These are phyloP conservation scores for Picochlorum sp. DNA, from an alignment of 139 green algal species.

Conservation along the genomic window DNA sequence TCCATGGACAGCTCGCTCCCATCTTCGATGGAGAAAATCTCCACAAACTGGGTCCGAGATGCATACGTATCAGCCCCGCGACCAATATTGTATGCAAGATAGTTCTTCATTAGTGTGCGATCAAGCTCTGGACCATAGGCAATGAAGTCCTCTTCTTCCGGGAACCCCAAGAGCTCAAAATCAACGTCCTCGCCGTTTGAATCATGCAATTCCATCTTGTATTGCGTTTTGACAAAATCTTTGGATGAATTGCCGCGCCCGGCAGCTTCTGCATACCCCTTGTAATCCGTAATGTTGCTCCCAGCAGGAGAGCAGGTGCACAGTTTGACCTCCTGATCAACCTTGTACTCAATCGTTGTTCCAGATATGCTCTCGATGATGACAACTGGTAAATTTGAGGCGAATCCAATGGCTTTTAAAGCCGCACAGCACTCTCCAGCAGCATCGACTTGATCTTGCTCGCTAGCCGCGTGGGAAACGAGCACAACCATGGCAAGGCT, in stretches of 20 bases:
- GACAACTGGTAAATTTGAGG: slow-evolving; percentile 34
- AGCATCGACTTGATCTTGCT: no score
- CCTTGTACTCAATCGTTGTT: slow-evolving; percentile 16
- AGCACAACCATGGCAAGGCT: no score
- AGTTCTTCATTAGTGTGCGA: slow-evolving; percentile 37
- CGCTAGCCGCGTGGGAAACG: no score
- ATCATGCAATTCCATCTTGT: slow-evolving; percentile 17
- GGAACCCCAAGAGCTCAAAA: slow-evolving; percentile 32
- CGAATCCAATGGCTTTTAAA: slow-evolving; percentile 22
- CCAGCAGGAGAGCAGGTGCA: slow-evolving; percentile 29
- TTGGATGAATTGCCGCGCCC: slow-evolving; percentile 16
- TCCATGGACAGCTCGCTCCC: neutral
- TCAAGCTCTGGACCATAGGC: slow-evolving; percentile 45
- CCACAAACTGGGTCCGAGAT: slow-evolving; percentile 26
- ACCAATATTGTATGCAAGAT: slow-evolving; percentile 30
- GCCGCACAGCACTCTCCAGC: slow-evolving; percentile 9
- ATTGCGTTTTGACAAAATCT: slow-evolving; percentile 35
- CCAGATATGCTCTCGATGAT: slow-evolving; percentile 29
- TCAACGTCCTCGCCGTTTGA: slow-evolving; percentile 6
- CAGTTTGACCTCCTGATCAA: slow-evolving; percentile 2
- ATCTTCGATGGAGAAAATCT: slow-evolving; percentile 37
- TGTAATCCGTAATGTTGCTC: slow-evolving; percentile 13
- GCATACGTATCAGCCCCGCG: slow-evolving; percentile 34
- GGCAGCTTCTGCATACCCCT: slow-evolving; percentile 14
- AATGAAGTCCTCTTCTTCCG: slow-evolving; percentile 37